These are phyloP conservation scores for Gloeopeniophorella convolvens DNA, from an alignment of 768 basidiomycete species.

Conservation along the genomic window DNA sequence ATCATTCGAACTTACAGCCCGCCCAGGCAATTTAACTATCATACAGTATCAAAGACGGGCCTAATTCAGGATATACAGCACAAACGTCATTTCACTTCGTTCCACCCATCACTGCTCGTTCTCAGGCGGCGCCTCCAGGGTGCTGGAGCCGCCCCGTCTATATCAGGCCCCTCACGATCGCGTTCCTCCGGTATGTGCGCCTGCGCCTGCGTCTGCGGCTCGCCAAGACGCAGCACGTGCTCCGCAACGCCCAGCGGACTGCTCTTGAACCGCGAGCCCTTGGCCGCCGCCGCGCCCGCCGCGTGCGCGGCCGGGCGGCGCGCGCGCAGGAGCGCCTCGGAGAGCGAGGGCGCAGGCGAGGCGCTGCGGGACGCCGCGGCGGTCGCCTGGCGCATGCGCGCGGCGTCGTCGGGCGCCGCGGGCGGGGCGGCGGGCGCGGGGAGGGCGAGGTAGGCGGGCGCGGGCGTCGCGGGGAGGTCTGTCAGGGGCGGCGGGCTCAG, in stretches of 20 bases:
- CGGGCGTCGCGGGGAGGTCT: constrained; percentile 6
- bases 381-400: constrained; percentile 7
- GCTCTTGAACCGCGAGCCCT: constrained; percentile 67
- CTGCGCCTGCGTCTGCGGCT: constrained; percentile 18
- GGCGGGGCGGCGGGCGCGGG: neutral
- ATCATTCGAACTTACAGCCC: too few relatives aligned
- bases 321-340: constrained; percentile 66
- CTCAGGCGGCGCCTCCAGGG: too few relatives aligned
- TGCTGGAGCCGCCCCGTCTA: too few relatives aligned
- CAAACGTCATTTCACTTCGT: too few relatives aligned
- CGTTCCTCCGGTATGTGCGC: constrained; percentile 13
- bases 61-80: too few relatives aligned
- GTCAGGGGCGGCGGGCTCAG: neutral
- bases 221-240: constrained; percentile 30
- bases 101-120: too few relatives aligned
- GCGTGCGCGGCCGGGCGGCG: constrained; percentile 36
- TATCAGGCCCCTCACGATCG: constrained; percentile 18
- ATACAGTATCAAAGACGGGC: too few relatives aligned
- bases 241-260: constrained; percentile 57
- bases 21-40: too few relatives aligned
- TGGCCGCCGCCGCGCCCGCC: constrained; percentile 26
- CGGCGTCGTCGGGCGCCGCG: constrained; percentile 8
- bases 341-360: constrained; percentile 53
- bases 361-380: constrained; percentile 28
- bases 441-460: neutral